Conservation (phyloP, 2,329 filamentous ascomycete species). For the Apiospora aurea region DNA sequence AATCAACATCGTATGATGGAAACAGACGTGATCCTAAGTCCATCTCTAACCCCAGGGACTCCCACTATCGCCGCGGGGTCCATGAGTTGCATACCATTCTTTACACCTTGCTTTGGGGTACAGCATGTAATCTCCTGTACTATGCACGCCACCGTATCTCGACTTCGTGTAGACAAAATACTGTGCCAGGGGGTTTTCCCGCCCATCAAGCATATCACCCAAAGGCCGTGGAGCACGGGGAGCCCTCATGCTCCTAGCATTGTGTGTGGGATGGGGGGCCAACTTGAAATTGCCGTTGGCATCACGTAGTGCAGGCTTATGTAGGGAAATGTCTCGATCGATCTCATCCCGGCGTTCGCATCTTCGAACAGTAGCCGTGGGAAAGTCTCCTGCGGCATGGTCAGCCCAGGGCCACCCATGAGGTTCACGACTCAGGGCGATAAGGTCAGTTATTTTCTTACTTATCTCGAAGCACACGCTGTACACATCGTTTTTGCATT, state of each 20-base stretch:
- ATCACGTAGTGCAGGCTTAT: not conserved
- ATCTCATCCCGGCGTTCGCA: not conserved
- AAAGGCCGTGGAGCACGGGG: not conserved
- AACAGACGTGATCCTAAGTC: not conserved
- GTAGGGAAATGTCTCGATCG: not conserved
- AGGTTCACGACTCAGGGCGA: not conserved
- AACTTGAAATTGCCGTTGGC: not conserved
- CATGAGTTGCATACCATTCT: not conserved
- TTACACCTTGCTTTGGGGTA: not conserved
- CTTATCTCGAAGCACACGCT: not conserved
- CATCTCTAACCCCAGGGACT: not conserved
- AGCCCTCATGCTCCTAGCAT: too few relatives aligned
- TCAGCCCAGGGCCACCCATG: too few relatives aligned
- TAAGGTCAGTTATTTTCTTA: rapidly evolving
- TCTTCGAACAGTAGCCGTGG: not conserved
- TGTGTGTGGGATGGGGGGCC: too few relatives aligned
- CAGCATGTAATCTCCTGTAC: not conserved
- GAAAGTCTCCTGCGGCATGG: not conserved
- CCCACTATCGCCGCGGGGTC: not conserved
- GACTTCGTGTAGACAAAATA: not conserved
- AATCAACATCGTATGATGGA: too few relatives aligned
- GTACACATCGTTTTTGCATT: not conserved
- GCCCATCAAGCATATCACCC: not conserved
- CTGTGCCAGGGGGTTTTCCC: not conserved
- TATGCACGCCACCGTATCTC: not conserved